phyloP scores from a whole-genome alignment of 2,329 filamentous ascomycete genomes.

The Metarhizium brunneum region DNA sequence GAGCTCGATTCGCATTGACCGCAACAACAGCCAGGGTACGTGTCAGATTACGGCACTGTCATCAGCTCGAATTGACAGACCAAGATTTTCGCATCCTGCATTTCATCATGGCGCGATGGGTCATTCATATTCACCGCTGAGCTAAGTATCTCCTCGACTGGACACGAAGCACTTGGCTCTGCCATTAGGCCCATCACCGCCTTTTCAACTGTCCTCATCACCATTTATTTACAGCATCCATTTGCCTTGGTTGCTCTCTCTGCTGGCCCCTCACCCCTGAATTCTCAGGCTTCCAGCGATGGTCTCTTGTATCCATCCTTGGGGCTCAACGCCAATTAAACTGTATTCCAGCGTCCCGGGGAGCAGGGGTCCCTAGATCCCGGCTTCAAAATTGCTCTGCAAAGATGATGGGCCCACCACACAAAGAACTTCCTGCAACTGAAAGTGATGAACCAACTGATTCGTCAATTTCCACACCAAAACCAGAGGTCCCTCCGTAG shows the following conservation, averaged over 20 bases:
- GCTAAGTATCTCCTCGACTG: neutral
- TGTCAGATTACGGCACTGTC: neutral
- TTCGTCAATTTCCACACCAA: neutral
- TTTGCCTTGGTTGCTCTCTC: neutral
- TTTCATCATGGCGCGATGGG: neutral
- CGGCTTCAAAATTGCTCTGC: neutral
- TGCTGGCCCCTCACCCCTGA: neutral
- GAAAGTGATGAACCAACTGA: neutral
- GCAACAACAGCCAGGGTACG: neutral
- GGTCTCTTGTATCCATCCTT: neutral
- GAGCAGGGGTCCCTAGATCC: neutral
- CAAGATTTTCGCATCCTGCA: neutral
- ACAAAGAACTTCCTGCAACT: neutral
- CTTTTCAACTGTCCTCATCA: neutral
- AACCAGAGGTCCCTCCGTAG: neutral
- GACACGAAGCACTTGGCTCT: too few species aligned
- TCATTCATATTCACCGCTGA: neutral
- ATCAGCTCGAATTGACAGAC: neutral
- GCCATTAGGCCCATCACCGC: neutral
- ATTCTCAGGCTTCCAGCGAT: neutral
- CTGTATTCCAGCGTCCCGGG: neutral
- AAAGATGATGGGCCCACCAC: neutral
- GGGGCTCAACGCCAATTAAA: slow-evolving; percentile 1
- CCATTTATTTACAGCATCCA: neutral
- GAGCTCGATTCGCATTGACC: slow-evolving; percentile 1